Evolutionary conservation across 352 stramenopile genomes (phyloP).

Genomic region (Halophytophthora batemanensis): DNA sequence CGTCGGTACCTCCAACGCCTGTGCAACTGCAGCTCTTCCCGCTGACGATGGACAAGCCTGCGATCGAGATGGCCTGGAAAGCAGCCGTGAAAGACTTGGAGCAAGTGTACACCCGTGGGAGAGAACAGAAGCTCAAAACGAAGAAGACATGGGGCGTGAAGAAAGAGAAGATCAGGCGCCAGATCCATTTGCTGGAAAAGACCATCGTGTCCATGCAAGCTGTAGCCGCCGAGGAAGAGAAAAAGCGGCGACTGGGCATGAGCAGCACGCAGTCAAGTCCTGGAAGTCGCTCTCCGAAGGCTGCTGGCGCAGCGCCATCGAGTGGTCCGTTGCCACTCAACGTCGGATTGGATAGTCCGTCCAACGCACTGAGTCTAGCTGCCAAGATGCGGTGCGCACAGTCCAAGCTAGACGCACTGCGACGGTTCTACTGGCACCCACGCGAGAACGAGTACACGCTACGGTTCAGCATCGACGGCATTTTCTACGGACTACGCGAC

Average conservation of each 20-base stretch:
- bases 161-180: conserved; percentile 62
- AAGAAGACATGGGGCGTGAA: conserved; percentile 56
- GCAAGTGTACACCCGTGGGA: conserved; percentile 40
- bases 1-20: not conserved
- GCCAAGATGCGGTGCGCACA: conserved; percentile 58
- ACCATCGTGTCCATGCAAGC: conserved; percentile 63
- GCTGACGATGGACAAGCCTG: conserved; percentile 48
- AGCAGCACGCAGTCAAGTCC: conserved; percentile 27
- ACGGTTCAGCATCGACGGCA: conserved; percentile 73
- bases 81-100: conserved; percentile 44
- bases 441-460: conserved; percentile 72
- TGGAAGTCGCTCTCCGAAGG: conserved; percentile 8
- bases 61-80: conserved; percentile 54
- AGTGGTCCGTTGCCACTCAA: conserved; percentile 11
- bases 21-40: conserved; percentile 32
- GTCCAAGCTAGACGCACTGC: conserved; percentile 67
- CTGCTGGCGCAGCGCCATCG: conserved; percentile 15
- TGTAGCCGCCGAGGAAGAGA: conserved; percentile 47
- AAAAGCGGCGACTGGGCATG: conserved; percentile 36
- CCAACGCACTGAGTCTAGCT: conserved; percentile 49
- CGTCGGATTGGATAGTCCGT: conserved; percentile 31
- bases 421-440: conserved; percentile 67
- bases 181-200: conserved; percentile 72
- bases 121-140: conserved; percentile 35
- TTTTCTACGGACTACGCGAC: conserved; percentile 74